Base-by-base conservation (phyloP, 495 filamentous ascomycete species). In the Penicilliopsis zonata region DNA sequence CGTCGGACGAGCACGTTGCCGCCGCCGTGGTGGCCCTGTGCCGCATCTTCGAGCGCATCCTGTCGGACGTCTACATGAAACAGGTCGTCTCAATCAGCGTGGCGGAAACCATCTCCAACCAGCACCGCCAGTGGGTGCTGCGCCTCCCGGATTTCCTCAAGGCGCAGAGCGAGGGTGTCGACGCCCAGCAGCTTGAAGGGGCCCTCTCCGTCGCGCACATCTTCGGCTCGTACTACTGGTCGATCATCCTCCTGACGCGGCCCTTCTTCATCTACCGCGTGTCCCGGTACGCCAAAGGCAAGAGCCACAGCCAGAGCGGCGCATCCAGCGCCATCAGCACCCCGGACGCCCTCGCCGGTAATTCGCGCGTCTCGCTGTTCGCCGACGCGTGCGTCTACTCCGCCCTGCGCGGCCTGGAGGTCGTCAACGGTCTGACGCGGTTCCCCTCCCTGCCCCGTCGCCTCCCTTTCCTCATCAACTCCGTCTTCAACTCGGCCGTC, bases 391-490 rank as follows among this genome's bases (percentile, higher is more conserved):
- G 78, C 36, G 71, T 85, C 3, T 64, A 74, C 32, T 78, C 80
- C 2, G 79, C 77, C 0, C 65, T 72, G n/a, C 72, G 78, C 30
- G 78, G 73, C 1, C 66, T 83, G 17, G 67, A 71, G 23, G 57
- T 79, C 13, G 61, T 77, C 4, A 67, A 75, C 35, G 63, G 61
- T 34, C 73, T 76, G 5, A 53, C 69, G 19, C 66, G 21, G 21
- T 23, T 6, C n/a, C 21, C 21, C 6, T 76, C 79, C 36, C 59
- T 84, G n/a, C 74, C 80, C 0, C 69, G 63, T 26, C 61, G 79
- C 16, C 71, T 82, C 29, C 78, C 80, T 1, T 80, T 82, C 34
- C 52, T 81, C 40, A 75, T 82, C 36, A 80, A 84, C 44, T 80
- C 78, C 27, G 70, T 81, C 31, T 84, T 86, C 47, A 70, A 79